phyloP scores from a whole-genome alignment of 495 filamentous ascomycete genomes.

The Aspergillus nanangensis region DNA sequence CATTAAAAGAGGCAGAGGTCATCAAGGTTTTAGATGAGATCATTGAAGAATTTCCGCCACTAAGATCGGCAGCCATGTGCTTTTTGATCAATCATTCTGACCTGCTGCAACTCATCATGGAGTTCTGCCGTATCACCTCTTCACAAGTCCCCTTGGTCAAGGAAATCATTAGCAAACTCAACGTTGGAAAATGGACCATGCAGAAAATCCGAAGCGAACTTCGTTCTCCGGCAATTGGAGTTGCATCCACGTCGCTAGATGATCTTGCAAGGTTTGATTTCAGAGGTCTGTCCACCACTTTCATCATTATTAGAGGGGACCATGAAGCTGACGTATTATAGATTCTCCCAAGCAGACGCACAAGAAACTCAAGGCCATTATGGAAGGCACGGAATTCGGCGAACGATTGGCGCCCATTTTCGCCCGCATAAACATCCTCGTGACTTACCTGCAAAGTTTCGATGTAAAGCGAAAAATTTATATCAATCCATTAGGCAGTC shows the following conservation, averaged over 20 bases:
- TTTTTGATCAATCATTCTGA: conserved; percentile 91
- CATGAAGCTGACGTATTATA: conserved; percentile 24
- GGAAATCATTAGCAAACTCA: conserved; percentile 82
- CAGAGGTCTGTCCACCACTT: conserved; percentile 50
- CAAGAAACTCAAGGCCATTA: conserved; percentile 62
- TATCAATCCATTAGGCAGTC: conserved; percentile 77
- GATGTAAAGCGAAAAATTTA: conserved; percentile 75
- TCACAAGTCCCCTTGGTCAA: conserved; percentile 67
- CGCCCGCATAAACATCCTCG: conserved; percentile 70
- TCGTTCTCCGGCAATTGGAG: conserved; percentile 69
- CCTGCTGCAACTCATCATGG: conserved; percentile 77
- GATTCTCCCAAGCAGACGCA: conserved; percentile 72
- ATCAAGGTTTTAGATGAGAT: conserved; percentile 95
- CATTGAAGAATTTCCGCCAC: conserved; percentile 71
- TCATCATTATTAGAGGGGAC: too few relatives aligned
- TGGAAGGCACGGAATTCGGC: conserved; percentile 64
- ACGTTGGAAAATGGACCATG: conserved; percentile 79
- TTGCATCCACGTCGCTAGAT: conserved; percentile 86
- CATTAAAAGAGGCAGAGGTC: conserved; percentile 88
- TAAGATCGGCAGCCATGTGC: conserved; percentile 69
- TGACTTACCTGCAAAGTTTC: conserved; percentile 70
- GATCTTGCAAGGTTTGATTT: conserved; percentile 91
- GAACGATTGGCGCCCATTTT: conserved; percentile 68
- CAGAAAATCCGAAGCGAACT: conserved; percentile 81
- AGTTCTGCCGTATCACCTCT: conserved; percentile 74